These are phyloP conservation scores for Calycina herbarum DNA, from an alignment of 2,329 filamentous ascomycete genomes.

Conservation along the genomic window DNA sequence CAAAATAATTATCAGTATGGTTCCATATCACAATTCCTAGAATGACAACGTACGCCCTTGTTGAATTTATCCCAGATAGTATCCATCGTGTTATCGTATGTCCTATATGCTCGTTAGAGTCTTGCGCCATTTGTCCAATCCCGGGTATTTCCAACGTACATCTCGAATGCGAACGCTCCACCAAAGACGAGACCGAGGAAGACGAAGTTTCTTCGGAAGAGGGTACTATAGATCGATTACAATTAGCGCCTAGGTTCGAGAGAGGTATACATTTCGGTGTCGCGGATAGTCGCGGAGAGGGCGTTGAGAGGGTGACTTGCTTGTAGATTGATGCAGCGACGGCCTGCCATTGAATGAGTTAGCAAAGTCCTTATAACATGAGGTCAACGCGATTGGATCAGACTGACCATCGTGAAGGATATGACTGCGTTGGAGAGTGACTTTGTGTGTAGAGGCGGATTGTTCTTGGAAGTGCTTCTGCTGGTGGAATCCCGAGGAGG, in stretches of 20 bases:
- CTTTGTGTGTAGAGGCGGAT: background rate
- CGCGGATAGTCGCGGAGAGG: background rate
- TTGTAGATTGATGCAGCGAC: conserved; percentile 35
- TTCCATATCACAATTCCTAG: background rate
- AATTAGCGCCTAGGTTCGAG: conserved; percentile 21
- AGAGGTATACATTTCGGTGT: background rate
- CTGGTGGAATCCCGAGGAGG: conserved; percentile 7
- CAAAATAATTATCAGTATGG: conserved; percentile 35
- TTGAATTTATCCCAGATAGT: conserved; percentile 89
- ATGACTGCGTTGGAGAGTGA: conserved; percentile 16
- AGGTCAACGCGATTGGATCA: background rate
- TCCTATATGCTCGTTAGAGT: conserved; percentile 51
- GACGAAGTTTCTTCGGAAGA: conserved; percentile 84
- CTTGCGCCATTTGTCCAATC: conserved; percentile 17
- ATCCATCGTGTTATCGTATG: conserved; percentile 80
- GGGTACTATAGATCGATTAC: conserved; percentile 54
- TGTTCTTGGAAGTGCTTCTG: conserved; percentile 4
- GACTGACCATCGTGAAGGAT: conserved; percentile 37
- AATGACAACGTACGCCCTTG: conserved; percentile 71
- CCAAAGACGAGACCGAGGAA: conserved; percentile 87
- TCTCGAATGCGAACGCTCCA: conserved; percentile 85
- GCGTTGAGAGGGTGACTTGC: conserved; percentile 31
- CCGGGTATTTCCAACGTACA: conserved; percentile 60
- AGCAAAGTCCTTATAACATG: conserved; percentile 16
- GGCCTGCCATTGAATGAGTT: conserved; percentile 34